Base-by-base conservation (phyloP, 2,329 filamentous ascomycete genomes). In the Mycosphaerella sp. region DNA sequence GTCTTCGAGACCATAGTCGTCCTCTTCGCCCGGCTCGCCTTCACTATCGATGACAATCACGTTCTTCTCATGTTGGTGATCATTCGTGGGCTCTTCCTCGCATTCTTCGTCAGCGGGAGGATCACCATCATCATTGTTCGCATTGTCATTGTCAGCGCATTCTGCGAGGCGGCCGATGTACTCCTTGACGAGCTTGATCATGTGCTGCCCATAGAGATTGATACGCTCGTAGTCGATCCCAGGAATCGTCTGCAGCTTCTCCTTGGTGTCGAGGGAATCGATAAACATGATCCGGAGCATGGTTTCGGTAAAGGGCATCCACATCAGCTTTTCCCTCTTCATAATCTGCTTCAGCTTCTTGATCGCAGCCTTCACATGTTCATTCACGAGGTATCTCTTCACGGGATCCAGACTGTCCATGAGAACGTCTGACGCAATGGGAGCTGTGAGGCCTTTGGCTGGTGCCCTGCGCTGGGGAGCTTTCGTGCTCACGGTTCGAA, bases 251-350 rank as follows among this genome's bases (percentile, higher is more conserved):
- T 71, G 73, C 82, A 93, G 86, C 54, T 82, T 74, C 12, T 80
- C 77, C 8, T 81, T 64, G 7, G 76, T 81, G 6, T 74, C 76
- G 0, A 86, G 87, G 76, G 86, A 86, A 34, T 76, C 71, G 47
- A 89, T 81, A 10, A 81, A 84, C 85, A 93, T 91, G 61, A 85
- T 80, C 36, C 84, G 81, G 48, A 90, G 78, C 11, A 88, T 77
- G 21, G 76, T 77, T 56, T 89, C 84, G 0, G 82, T 83, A 66
- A 93, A 93, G 0, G 78, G 76, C 3, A 79, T 77, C 21, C 76
- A 74, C 7, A 80, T 78, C 32, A 86, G 70, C 4, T 75, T 74
- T 48, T 80, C 80, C 23, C 75, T 74, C 58, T 82, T 80, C 62
- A 85, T 79, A 23, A 91, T 74, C 1, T 76, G 73, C 62, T 84